Base-by-base conservation (phyloP, 768 basidiomycete species). In the Trametopsis cervina region DNA sequence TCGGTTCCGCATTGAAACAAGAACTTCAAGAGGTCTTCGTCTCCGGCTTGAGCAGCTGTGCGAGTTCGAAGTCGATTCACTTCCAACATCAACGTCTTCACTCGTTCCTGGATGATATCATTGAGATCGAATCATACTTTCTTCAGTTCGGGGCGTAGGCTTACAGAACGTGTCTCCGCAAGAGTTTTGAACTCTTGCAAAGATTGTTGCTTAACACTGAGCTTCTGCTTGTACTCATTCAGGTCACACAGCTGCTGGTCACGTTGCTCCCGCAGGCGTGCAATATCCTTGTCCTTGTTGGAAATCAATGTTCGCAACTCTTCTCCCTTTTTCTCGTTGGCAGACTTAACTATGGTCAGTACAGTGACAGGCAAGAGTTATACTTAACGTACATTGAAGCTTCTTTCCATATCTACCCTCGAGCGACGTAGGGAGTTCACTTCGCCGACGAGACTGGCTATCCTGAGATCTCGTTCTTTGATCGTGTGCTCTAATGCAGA, bases 11-110 rank as follows among this genome's bases (percentile, higher is more conserved):
- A 78, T 39, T 70, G 70, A 45, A 81, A 68, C 54, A 94, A 74
- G 62, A 90, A 89, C 4, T 67, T 66, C 64, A 93, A 72, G 26
- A 91, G 69, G 42, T 90, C 85, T 51, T 81, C 78, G 20, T 85
- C 75, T 4, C 83, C 81, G 1, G 76, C 71, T 22, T 80, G 67
- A 0, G 89, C 89, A 17, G 88, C 91, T n/a, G 94, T 68, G 24
- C 78, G 76, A 13, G 84, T 74, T 63, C 85, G 89, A 53, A 85
- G 71, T 20, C 92, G 75, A 36, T 69, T 73, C 10, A 86, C 68
- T 62, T 97, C 91, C 1, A 84, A 84, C 52, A 80, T 69, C 21
- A 95, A 62, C 23, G 80, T 76, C 11, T 62, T 61, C 38, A 97
- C 81, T 33, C 92, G 84, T 51, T 86, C 87, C 80, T 91, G 51